These are phyloP conservation scores for Candida xiaguanensis DNA, from an alignment of 805 yeast species.

Conservation along the genomic window DNA sequence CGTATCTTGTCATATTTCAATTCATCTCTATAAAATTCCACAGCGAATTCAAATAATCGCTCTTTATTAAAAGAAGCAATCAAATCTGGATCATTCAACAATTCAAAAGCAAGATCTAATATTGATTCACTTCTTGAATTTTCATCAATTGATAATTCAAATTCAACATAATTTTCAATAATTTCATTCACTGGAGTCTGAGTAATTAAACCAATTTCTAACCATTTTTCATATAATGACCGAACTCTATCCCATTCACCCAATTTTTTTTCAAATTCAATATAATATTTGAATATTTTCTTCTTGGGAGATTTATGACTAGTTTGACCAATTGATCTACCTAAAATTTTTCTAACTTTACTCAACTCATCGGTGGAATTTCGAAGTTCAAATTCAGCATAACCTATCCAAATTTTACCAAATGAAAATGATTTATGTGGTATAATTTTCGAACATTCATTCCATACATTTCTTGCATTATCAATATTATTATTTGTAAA, in stretches of 20 bases:
- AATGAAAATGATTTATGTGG: slow-evolving; percentile 65
- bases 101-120: slow-evolving; percentile 47
- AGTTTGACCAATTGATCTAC: slow-evolving; percentile 62
- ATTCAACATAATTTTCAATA: slow-evolving; percentile 63
- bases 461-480: slow-evolving; percentile 49
- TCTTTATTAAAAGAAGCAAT: slow-evolving; percentile 27
- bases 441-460: slow-evolving; percentile 42
- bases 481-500: slow-evolving; percentile 38
- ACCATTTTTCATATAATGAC: slow-evolving; percentile 60
- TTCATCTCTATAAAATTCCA: slow-evolving; percentile 61
- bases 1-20: slow-evolving; percentile 57
- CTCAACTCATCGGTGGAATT: slow-evolving; percentile 36
- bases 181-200: slow-evolving; percentile 19
- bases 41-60: slow-evolving; percentile 28
- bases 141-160: slow-evolving; percentile 70
- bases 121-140: slow-evolving; percentile 63
- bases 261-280: slow-evolving; percentile 59
- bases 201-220: slow-evolving; percentile 34
- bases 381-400: slow-evolving; percentile 71
- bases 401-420: slow-evolving; percentile 69
- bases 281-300: slow-evolving; percentile 60
- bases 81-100: slow-evolving; percentile 19
- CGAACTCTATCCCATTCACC: slow-evolving; percentile 83
- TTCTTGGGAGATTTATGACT: slow-evolving; percentile 45
- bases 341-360: slow-evolving; percentile 64